Percentiles rank a stretch among this genome's conserved stretches.
phyloP scores from a whole-genome alignment of 2,329 filamentous ascomycete species.

The Parastagonospora avenae region DNA sequence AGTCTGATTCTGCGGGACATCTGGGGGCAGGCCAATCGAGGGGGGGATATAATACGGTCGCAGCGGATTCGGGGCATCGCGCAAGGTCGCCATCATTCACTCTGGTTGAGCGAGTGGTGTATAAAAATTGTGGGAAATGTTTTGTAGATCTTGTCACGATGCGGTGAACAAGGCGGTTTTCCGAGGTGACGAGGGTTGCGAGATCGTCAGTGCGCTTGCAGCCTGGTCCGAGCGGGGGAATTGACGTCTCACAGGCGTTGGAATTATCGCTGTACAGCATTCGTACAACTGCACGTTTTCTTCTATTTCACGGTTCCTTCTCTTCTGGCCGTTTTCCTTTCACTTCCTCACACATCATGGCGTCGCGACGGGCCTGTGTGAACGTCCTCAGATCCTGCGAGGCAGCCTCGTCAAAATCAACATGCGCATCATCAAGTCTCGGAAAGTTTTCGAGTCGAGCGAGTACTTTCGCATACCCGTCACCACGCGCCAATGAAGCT shows the following conservation, averaged over 20 bases:
- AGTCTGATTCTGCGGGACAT: slow-evolving; percentile 44
- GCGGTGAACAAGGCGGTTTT: slow-evolving; percentile 8
- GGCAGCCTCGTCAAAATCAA: slow-evolving; percentile 9
- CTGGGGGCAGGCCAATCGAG: slow-evolving; percentile 64
- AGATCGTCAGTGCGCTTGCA: slow-evolving; percentile 2
- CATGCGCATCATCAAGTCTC: slow-evolving; percentile 12
- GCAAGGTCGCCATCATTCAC: slow-evolving; percentile 48
- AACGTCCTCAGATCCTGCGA: slow-evolving; percentile 8
- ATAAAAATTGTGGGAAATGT: background rate
- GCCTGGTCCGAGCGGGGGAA: slow-evolving; percentile 2
- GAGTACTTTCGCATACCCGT: slow-evolving; percentile 19
- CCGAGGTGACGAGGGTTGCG: slow-evolving; percentile 1
- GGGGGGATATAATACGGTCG: slow-evolving; percentile 75
- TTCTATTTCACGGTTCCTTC: background rate
- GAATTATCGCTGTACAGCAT: slow-evolving; percentile 14
- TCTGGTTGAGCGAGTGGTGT: background rate
- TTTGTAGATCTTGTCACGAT: slow-evolving; percentile 8
- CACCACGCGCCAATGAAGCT: background rate
- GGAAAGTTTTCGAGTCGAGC: slow-evolving; percentile 19
- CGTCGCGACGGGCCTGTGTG: slow-evolving; percentile 13
- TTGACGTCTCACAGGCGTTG: slow-evolving; percentile 23
- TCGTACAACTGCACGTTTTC: slow-evolving; percentile 8
- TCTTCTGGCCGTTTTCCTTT: background rate
- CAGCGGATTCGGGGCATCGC: slow-evolving; percentile 64
- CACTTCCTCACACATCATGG: slow-evolving; percentile 13